These are phyloP conservation scores for Alternaria longipes DNA, from an alignment of 2,329 filamentous ascomycete species.

Conservation along the genomic window DNA sequence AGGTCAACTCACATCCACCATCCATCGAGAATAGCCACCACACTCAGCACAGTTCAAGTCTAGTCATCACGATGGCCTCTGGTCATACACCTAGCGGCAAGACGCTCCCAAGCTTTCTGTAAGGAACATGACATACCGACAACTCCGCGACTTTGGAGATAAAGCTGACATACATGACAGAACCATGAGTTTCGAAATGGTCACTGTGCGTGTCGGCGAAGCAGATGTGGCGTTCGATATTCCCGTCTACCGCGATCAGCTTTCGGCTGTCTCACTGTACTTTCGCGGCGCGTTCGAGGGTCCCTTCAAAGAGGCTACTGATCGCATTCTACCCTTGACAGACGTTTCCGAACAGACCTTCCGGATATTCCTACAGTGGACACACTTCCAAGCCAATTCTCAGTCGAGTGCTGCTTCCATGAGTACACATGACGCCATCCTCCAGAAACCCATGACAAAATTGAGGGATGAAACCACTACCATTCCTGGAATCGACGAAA, in stretches of 20 bases:
- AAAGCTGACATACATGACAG: not conserved
- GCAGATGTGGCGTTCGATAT: not conserved
- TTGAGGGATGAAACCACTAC: not conserved
- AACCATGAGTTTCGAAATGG: not conserved
- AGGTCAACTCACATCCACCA: not conserved
- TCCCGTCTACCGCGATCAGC: not conserved
- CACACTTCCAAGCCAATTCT: rapidly evolving
- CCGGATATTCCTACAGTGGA: not conserved
- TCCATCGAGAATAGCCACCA: not conserved
- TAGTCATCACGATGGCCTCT: not conserved
- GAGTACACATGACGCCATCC: rapidly evolving
- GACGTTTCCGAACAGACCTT: not conserved
- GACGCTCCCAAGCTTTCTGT: not conserved
- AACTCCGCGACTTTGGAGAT: too few relatives aligned
- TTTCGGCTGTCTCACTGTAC: not conserved
- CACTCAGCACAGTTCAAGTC: not conserved
- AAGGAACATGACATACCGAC: not conserved
- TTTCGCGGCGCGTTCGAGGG: not conserved
- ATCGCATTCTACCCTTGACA: not conserved
- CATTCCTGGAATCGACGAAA: not conserved
- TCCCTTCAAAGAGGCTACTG: not conserved
- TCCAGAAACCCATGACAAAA: not conserved
- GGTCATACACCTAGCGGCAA: not conserved
- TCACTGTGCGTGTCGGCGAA: not conserved
- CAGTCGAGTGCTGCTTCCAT: not conserved